phyloP scores from a whole-genome alignment of 768 basidiomycete genomes.

The Dendrothele bispora region DNA sequence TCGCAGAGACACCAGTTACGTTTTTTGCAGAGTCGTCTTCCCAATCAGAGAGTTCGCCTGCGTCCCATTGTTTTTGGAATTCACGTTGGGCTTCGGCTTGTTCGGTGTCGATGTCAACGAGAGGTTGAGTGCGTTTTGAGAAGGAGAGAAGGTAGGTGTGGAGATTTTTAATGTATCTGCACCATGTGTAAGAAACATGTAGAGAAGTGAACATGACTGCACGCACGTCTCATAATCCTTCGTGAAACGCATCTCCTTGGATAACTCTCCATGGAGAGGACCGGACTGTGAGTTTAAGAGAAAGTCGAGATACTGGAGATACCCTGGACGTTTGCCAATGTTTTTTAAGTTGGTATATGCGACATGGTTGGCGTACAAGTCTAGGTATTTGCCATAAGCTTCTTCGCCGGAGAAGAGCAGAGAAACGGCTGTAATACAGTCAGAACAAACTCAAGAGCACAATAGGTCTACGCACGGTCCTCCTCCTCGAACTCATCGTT shows the following conservation, averaged over 20 bases:
- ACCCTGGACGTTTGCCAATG: conserved; percentile 79
- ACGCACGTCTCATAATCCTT: conserved; percentile 82
- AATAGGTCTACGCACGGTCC: conserved; percentile 64
- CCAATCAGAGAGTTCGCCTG: conserved; percentile 77
- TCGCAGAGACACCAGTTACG: conserved; percentile 41
- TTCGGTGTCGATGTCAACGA: conserved; percentile 72
- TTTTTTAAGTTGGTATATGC: conserved; percentile 89
- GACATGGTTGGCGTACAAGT: conserved; percentile 86
- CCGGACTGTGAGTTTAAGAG: conserved; percentile 66
- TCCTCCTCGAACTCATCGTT: conserved; percentile 78
- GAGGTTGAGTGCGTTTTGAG: conserved; percentile 78
- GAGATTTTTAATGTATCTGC: conserved; percentile 81
- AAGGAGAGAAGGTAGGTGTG: conserved; percentile 87
- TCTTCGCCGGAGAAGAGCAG: conserved; percentile 96
- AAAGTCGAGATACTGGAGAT: conserved; percentile 91
- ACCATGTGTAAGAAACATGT: conserved; percentile 5
- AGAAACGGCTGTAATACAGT: conserved; percentile 60
- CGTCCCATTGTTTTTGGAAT: conserved; percentile 82
- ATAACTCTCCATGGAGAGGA: conserved; percentile 65
- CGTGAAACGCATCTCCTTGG: conserved; percentile 62
- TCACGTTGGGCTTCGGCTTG: conserved; percentile 63
- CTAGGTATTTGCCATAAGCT: conserved; percentile 90
- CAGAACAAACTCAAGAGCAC: no score
- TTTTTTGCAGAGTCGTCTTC: conserved; percentile 49
- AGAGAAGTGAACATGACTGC: conserved; percentile 3